A percentile compares a stretch with the other conserved stretches of the same genome.
These are phyloP conservation scores for Solanum sejunctum DNA, from an alignment of 257 asterid genomes.

Conservation along the genomic window DNA sequence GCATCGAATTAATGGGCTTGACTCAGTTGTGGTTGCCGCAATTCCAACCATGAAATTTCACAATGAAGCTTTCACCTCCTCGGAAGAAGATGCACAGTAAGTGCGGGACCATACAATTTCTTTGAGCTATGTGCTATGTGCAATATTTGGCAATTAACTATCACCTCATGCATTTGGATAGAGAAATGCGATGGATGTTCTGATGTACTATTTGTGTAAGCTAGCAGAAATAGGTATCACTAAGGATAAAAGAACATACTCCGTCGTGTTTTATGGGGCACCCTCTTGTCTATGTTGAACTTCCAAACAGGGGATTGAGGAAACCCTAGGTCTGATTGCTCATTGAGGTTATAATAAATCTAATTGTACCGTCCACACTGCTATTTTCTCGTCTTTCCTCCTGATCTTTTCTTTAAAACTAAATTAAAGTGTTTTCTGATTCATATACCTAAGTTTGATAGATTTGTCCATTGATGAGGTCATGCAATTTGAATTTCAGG, in stretches of 20 bases:
- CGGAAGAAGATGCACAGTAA: constrained; percentile 79
- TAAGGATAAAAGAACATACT: background rate
- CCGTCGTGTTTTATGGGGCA: background rate
- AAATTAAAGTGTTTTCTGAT: background rate
- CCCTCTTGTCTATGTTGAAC: background rate
- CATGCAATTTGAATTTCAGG: constrained; percentile 24
- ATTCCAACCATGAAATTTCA: constrained; percentile 77
- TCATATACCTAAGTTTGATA: background rate
- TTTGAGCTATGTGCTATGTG: background rate
- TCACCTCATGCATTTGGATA: background rate
- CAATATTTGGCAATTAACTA: background rate
- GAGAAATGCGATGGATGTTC: background rate
- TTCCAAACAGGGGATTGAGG: background rate
- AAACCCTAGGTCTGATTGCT: background rate
- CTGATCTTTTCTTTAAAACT: background rate
- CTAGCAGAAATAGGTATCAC: background rate
- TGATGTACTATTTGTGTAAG: background rate
- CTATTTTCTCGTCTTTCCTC: background rate
- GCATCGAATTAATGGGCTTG: constrained; percentile 50
- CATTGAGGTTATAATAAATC: background rate
- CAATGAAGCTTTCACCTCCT: constrained; percentile 56
- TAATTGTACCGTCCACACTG: background rate
- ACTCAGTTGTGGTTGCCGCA: constrained; percentile 67
- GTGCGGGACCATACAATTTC: constrained; percentile 10
- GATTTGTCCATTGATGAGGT: constrained; percentile 1